Evolutionary conservation across 257 asterid species (phyloP).

Genomic region (Gentiana dahurica): DNA sequence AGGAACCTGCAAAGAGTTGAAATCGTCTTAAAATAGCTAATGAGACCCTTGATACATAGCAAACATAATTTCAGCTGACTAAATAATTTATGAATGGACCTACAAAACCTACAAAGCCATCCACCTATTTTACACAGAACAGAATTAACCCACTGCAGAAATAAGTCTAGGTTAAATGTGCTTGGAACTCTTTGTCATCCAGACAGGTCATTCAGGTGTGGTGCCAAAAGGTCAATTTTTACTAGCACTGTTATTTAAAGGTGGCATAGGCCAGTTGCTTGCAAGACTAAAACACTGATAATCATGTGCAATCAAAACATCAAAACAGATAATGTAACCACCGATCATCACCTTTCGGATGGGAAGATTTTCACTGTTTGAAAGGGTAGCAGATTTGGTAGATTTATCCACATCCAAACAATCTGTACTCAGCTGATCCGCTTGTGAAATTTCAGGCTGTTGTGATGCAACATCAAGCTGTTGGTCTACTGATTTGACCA

Average conservation of each 20-base stretch:
- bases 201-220: too few relatives aligned
- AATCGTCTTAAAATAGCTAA: background rate
- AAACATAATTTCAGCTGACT: too few relatives aligned
- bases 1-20: conserved; percentile 24
- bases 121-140: too few relatives aligned
- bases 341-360: conserved; percentile 23
- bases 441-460: background rate
- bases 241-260: too few relatives aligned
- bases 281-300: background rate
- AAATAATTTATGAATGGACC: too few relatives aligned
- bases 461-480: too few relatives aligned
- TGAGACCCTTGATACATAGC: background rate
- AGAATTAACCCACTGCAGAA: too few relatives aligned
- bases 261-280: background rate
- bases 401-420: conserved; percentile 17
- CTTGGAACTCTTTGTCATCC: too few relatives aligned
- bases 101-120: too few relatives aligned
- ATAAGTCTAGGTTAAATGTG: too few relatives aligned
- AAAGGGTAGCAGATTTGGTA: conserved; percentile 17
- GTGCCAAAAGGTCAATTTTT: too few relatives aligned
- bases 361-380: conserved; percentile 19
- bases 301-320: background rate
- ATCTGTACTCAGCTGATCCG: conserved; percentile 15
- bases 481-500: too few relatives aligned
- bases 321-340: background rate